Evolutionary conservation across 345 rosid genomes (phyloP), one percentile per base, ranked within the genome.

Genomic region (Corchorus capsularis): DNA sequence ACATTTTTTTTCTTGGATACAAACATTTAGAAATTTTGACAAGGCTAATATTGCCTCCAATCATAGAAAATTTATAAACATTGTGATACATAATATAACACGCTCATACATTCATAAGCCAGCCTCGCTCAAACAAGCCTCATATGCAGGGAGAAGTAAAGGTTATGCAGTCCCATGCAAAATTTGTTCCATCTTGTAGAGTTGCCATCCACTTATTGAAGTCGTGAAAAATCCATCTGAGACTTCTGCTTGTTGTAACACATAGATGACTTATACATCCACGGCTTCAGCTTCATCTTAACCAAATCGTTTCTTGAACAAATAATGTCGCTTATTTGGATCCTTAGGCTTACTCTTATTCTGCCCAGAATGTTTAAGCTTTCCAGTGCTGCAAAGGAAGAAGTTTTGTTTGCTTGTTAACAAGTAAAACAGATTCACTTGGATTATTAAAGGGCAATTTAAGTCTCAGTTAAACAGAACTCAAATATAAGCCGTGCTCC

Each of bases 311-410:
- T 63, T 91, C 80, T 83, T 96, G 79, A 96, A 93, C 85, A 95
- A 76, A 6, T 84, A 34, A 76, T 96, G 97, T 34, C 93, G 89
- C 85, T 89, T 96, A 49, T 90, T 0, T 7, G 97, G 98, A 79
- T 96, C 98, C 89, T 86, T 93, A 0, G 96, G 96, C 78, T 93
- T 89, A 63, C 78, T 72, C 77, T 89, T 94, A 27, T 63, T 47
- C 80, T 79, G 88, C 57, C 87, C 88, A n/a, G 74, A 70, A 15
- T 54, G 79, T 75, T 66, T 86, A 47, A 76, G 81, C 79, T 78
- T 73, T 20, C 92, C 90, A 53, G 89, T 88, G 67, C 96, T 89
- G 87, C 77, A 74, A 46, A 59, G 5, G 39, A 7, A 52, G 17
- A 71, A 19, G 46, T 22, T 35, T 11, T 2, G 13, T 15, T 1